Conservation (phyloP, 1,284 basidiomycete genomes). For the Filobasidium uniguttulatum region DNA sequence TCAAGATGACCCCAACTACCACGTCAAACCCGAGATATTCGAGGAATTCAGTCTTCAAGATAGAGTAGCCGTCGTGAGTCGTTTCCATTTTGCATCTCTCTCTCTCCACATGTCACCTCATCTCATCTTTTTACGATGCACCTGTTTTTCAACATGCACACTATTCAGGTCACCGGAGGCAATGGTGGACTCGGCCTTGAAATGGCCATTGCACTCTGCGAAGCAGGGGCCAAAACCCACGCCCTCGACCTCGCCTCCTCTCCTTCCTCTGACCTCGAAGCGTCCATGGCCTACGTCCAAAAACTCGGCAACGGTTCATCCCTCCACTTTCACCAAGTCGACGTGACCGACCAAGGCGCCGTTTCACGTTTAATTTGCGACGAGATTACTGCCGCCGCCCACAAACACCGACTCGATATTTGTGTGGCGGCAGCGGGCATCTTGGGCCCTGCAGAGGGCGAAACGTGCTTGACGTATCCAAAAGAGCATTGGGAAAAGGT, state of each 20-base stretch:
- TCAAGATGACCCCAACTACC: constrained; percentile 5
- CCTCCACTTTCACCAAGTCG: constrained; percentile 11
- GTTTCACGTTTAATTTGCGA: constrained; percentile 28
- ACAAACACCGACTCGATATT: constrained; percentile 30
- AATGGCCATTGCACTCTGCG: constrained; percentile 33
- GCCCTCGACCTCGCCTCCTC: constrained; percentile 29
- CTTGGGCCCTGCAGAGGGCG: constrained; percentile 22
- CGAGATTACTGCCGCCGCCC: constrained; percentile 24
- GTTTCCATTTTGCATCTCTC: not conserved
- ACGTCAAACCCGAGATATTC: constrained; percentile 23
- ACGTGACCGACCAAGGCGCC: constrained; percentile 28
- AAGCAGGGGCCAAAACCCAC: constrained; percentile 35
- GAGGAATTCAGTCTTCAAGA: constrained; percentile 33
- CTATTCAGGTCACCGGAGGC: constrained; percentile 22
- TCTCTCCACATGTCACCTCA: too few species aligned
- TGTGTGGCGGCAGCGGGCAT: constrained; percentile 35
- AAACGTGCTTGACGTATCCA: constrained; percentile 6
- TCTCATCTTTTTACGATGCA: too few species aligned
- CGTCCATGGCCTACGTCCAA: constrained; percentile 15
- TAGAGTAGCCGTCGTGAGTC: constrained; percentile 26
- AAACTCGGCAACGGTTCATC: constrained; percentile 23
- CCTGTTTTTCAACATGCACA: too few species aligned
- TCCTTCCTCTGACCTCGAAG: constrained; percentile 31
- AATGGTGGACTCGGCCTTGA: constrained; percentile 36
- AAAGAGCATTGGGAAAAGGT: constrained; percentile 15